Evolutionary conservation across 441 rosid species (phyloP), one percentile per base, ranked within the genome.

Genomic region (Jatropha multifida): DNA sequence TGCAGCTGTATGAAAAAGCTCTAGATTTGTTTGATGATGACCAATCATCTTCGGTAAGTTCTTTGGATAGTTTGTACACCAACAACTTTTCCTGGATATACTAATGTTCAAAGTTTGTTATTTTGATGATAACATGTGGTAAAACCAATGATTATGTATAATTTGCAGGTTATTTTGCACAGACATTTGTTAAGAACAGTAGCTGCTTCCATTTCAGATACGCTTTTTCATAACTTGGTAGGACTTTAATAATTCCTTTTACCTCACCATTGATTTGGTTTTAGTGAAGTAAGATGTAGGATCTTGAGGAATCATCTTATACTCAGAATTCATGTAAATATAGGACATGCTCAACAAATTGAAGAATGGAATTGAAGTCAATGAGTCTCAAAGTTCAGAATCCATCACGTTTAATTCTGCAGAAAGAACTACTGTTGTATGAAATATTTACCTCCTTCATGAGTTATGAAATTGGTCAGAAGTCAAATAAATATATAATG

Each of bases 1-100:
- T 93, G 90, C 99, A 96, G 84, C 89, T 96, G 73, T 93, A 93
- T 76, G 98, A 91, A 78, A 96, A 91, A 75, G 97, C 99, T 5
- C 79, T 96, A 55, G 97, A 91, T 77, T 85, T 96, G 78, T 96
- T 96, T 73, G 97, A 93, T 73, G 99, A 91, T 82, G 98, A 93
- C 78, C 93, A 83, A 71, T 84, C 97, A 67, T 89, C 88, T 80
- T 90, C 97, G 69, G 99, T 96, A 86, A 90, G 97, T 83, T 79
- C 68, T 79, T 83, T 73, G 65, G 37, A 41, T 44, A 62, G 9
- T 72, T 68, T 68, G 46, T 68, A 46, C 8, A 44, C 1, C 38
- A 56, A 4, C 11, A 59, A 48, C 18, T 27, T 14, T 40, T 20
- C n/a, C 61, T 27, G n/a, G 64, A 65, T 68, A 38, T 71, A 26